A percentile compares a stretch with the other conserved stretches of the same genome.
phyloP scores from a whole-genome alignment of 768 basidiomycete species.

The Coprinopsis strossmayeri region DNA sequence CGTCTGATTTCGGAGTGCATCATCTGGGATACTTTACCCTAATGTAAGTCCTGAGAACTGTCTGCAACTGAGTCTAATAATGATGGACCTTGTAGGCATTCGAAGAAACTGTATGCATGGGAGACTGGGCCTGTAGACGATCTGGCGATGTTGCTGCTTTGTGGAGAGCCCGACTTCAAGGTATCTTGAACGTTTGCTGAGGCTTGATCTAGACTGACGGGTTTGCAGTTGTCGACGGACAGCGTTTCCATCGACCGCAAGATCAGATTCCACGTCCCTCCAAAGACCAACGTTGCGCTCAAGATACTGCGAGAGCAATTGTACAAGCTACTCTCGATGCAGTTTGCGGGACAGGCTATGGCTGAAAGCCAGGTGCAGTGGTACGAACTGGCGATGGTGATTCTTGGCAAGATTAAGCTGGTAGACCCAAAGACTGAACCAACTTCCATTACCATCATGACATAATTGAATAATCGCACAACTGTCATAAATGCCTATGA shows the following conservation, averaged over 20 bases:
- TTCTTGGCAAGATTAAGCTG: constrained; percentile 48
- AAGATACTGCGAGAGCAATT: constrained; percentile 72
- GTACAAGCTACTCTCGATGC: constrained; percentile 48
- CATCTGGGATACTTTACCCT: constrained; percentile 83
- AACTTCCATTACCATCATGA: constrained; percentile 8
- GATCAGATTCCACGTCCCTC: constrained; percentile 61
- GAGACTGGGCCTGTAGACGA: constrained; percentile 90
- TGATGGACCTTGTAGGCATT: constrained; percentile 64
- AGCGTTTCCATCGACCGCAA: constrained; percentile 80
- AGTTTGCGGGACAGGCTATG: constrained; percentile 59
- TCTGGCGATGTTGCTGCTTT: constrained; percentile 71
- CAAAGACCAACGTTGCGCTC: constrained; percentile 73
- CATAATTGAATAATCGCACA: too few species aligned
- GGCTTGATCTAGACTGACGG: not conserved
- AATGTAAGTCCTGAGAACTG: constrained; percentile 42
- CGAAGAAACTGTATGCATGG: constrained; percentile 90
- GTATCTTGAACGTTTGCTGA: constrained; percentile 19
- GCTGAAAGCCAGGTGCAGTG: constrained; percentile 56
- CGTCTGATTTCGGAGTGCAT: constrained; percentile 65
- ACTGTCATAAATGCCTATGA: too few species aligned
- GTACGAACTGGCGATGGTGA: constrained; percentile 64
- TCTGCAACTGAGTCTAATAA: not conserved
- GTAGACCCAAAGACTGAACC: constrained; percentile 21
- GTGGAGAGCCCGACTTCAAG: constrained; percentile 89
- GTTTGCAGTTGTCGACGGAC: constrained; percentile 58